phyloP scores from a whole-genome alignment of 2,329 filamentous ascomycete species.

The Diplodia sapinea region DNA sequence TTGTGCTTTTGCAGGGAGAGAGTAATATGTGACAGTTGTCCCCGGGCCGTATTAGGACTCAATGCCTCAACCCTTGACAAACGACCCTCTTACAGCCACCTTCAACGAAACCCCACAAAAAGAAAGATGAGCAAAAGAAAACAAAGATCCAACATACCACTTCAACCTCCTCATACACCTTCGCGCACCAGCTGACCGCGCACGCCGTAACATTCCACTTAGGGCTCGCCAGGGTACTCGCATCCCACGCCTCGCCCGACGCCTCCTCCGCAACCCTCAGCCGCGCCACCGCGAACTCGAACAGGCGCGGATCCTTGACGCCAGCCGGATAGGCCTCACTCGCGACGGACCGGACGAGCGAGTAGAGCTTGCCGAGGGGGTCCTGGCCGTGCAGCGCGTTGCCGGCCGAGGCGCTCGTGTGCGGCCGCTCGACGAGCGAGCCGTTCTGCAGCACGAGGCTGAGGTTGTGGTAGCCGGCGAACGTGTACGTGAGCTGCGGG shows the following conservation, averaged over 20 bases:
- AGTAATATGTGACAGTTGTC: neutral
- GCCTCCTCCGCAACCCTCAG: neutral
- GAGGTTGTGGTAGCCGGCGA: constrained; percentile 14
- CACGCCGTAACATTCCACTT: constrained; percentile 16
- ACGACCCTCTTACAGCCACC: neutral
- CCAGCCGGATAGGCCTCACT: constrained; percentile 1
- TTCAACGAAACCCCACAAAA: neutral
- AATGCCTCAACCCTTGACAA: neutral
- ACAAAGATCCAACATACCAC: constrained; percentile 1
- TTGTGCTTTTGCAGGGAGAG: neutral
- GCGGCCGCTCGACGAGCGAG: neutral
- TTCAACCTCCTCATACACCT: constrained; percentile 12
- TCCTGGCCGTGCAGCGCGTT: neutral
- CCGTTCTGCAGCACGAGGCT: constrained; percentile 20
- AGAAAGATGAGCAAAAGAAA: neutral
- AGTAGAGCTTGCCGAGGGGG: neutral
- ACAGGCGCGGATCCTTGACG: constrained; percentile 9
- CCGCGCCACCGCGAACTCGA: constrained; percentile 11
- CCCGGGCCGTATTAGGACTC: neutral
- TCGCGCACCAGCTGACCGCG: constrained; percentile 22
- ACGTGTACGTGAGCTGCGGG: constrained; percentile 17
- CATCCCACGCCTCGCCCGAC: neutral
- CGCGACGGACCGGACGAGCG: constrained; percentile 5
- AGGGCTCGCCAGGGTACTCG: constrained; percentile 7
- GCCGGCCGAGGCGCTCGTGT: neutral